Evolutionary conservation across 1,284 basidiomycete species (phyloP), one percentile per base, ranked within the genome.

Genomic region (Ustilago shanxiensis): DNA sequence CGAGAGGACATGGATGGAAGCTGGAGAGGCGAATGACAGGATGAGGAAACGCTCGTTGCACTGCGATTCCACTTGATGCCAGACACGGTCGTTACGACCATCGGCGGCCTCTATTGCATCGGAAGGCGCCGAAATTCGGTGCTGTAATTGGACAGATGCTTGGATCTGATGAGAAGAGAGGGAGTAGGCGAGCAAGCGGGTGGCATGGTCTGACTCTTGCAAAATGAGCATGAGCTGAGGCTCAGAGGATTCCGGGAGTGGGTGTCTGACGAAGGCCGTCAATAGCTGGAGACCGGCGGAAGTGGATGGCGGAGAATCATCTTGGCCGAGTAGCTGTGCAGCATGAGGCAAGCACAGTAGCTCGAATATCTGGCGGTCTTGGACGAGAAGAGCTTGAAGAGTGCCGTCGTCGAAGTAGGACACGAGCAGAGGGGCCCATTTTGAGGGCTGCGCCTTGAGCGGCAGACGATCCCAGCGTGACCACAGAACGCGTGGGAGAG

Each of bases 391-490:
- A 6, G 56, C 59, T 31, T 77, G 74, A 16, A 77, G 70, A 8
- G 66, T 60, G 28, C 70, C 74, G 39, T 72, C 60, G 31, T 64
- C 58, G 37, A 60, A 69, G 53, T 68, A 68, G 20, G 61, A 66
- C 51, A 77, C 57, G 10, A 77, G 66, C 33, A 77, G 14, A 7
- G 74, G 74, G 8, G 56, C 51, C n/a, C 20, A 52, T 18, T 60
- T 56, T 41, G 51, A 51, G 1, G 58, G 55, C 18, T 51, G 52
- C 4, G 44, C 29, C 3, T 56, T 54, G 39, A 66, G 37, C 1
- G 62, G 50, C 14, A 77, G 50, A 24, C 60, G 61, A 35, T 77
- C 74, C 74, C 74, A 77, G 35, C 65, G 74, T 11, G 69, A 72
- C 74, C 74, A 77, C 16, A 69, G 62, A 1, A 77, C 45, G 14